A percentile compares a stretch with the other conserved stretches of the same genome.
Evolutionary conservation across 1,139 yeast genomes (phyloP).

Genomic region (Kurtzmaniella natalensis): DNA sequence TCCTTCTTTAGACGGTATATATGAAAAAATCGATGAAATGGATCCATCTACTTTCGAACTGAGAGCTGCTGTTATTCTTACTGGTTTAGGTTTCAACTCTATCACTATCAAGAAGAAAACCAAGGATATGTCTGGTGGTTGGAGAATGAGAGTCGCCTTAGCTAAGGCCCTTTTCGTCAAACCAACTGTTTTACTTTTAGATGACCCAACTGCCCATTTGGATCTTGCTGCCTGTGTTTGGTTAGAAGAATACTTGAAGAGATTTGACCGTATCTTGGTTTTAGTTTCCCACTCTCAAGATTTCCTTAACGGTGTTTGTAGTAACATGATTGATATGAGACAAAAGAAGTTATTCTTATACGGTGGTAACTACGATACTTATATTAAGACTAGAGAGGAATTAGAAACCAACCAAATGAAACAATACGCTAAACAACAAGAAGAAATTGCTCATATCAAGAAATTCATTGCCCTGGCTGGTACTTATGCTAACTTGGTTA

Average conservation of each 20-base stretch:
- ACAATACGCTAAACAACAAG: conserved; percentile 95
- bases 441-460: conserved; percentile 96
- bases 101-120: conserved; percentile 79
- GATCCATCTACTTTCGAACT: conserved; percentile 95
- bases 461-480: conserved; percentile 99
- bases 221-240: conserved; percentile 99
- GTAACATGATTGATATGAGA: conserved; percentile 98
- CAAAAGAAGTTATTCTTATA: conserved; percentile 60
- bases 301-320: conserved; percentile 98
- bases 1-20: conserved; percentile 76
- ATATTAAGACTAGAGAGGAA: conserved; percentile 90
- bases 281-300: conserved; percentile 98
- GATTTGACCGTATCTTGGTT: conserved; percentile 89
- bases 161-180: conserved; percentile 88
- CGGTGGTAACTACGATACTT: conserved; percentile 99
- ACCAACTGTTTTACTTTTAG: conserved; percentile 86
- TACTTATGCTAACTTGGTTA: conserved; percentile 98
- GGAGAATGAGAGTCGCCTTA: conserved; percentile 90
- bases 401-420: conserved; percentile 97
- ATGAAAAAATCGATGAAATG: conserved; percentile 94
- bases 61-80: conserved; percentile 91
- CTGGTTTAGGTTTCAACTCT: conserved; percentile 95
- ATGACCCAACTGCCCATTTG: conserved; percentile 99
- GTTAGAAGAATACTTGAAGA: conserved; percentile 96
- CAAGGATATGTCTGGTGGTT: conserved; percentile 99